phyloP scores from a whole-genome alignment of 208 protist genomes.

The Acanthamoeba healyi region DNA sequence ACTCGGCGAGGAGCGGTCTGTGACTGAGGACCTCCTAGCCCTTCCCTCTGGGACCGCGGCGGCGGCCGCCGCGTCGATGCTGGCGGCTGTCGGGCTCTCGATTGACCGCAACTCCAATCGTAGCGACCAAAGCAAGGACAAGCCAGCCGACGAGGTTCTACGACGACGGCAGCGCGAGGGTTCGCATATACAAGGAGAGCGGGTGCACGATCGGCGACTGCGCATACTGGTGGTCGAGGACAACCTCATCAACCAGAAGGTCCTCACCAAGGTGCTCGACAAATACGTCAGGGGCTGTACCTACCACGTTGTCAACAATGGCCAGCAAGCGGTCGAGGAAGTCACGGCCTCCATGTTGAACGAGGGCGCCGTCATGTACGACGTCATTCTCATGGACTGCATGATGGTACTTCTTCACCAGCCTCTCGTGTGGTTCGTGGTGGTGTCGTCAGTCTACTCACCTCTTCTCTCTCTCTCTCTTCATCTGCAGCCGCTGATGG shows the following conservation, averaged over 20 bases:
- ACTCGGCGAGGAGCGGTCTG: not conserved
- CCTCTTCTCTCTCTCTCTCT: not conserved
- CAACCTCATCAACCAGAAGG: conserved; percentile 65
- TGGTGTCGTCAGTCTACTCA: not conserved
- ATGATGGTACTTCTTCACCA: conserved; percentile 51
- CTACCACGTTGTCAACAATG: conserved; percentile 35
- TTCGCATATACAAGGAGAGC: not conserved
- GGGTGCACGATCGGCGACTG: not conserved
- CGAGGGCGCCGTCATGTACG: conserved; percentile 44
- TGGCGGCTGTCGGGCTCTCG: not conserved
- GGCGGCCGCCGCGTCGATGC: not conserved
- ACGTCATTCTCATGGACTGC: conserved; percentile 69
- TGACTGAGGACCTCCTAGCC: not conserved
- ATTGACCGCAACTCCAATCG: not conserved
- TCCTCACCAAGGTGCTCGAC: conserved; percentile 33
- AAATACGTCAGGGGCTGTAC: conserved; percentile 36
- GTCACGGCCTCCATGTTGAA: conserved; percentile 45
- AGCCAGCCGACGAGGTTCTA: not conserved
- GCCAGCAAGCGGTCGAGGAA: conserved; percentile 45
- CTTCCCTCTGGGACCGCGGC: too few species aligned
- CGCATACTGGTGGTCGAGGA: conserved; percentile 54
- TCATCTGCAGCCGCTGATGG: conserved; percentile 43
- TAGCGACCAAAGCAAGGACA: not conserved
- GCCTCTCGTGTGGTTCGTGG: too few species aligned
- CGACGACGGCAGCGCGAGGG: conserved; percentile 14